These are phyloP conservation scores for Diplodia sapinea DNA, from an alignment of 2,329 filamentous ascomycete species.

Conservation along the genomic window DNA sequence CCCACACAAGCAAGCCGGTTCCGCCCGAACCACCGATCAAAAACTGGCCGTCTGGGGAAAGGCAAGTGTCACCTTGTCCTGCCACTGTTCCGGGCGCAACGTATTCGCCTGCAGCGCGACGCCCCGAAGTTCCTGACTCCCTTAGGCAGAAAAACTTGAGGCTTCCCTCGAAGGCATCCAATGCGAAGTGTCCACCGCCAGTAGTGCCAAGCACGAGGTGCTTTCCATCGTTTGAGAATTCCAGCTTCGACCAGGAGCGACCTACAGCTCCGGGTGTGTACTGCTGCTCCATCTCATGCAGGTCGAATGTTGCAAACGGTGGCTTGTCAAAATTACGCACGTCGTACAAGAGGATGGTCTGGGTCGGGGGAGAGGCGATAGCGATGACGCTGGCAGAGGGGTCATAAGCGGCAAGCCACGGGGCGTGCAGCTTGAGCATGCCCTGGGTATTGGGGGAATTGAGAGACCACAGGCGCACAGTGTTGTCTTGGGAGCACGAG, in stretches of 20 bases:
- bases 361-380: slow-evolving; percentile 79
- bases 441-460: slow-evolving; percentile 80
- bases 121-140: slow-evolving; percentile 49
- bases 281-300: slow-evolving; percentile 67
- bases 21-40: slow-evolving; percentile 76
- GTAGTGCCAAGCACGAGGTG: slow-evolving; percentile 82
- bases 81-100: slow-evolving; percentile 56
- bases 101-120: slow-evolving; percentile 49
- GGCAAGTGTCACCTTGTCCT: slow-evolving; percentile 78
- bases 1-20: slow-evolving; percentile 81
- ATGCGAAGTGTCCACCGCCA: slow-evolving; percentile 81
- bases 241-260: slow-evolving; percentile 79
- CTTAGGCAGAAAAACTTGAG: slow-evolving; percentile 74
- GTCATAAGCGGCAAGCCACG: slow-evolving; percentile 87
- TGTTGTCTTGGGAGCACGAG: slow-evolving; percentile 89
- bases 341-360: slow-evolving; percentile 87
- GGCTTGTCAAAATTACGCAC: slow-evolving; percentile 91
- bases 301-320: slow-evolving; percentile 85
- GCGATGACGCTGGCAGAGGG: slow-evolving; percentile 92
- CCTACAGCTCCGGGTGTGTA: slow-evolving; percentile 50
- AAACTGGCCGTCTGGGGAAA: slow-evolving; percentile 87
- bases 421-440: slow-evolving; percentile 77
- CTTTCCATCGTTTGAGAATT: slow-evolving; percentile 97
- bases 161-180: slow-evolving; percentile 89
- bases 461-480: slow-evolving; percentile 88